These are phyloP conservation scores for Pseudocercospora cruenta DNA, from an alignment of 2,329 filamentous ascomycete genomes.

Conservation along the genomic window DNA sequence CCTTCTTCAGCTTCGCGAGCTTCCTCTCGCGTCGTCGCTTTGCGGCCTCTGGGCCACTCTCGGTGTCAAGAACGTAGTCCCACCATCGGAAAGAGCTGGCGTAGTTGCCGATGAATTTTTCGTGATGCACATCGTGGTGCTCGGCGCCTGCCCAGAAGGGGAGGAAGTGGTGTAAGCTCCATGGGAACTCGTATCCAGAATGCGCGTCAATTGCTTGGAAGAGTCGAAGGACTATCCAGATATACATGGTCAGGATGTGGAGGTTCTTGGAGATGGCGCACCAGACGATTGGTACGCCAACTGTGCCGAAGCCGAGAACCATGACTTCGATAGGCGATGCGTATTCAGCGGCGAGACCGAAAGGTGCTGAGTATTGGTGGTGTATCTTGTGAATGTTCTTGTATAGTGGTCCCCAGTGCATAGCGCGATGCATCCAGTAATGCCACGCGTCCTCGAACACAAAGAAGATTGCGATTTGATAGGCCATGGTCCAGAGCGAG, in stretches of 20 bases:
- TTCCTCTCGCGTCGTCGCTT: conserved; percentile 82
- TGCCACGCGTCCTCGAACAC: conserved; percentile 97
- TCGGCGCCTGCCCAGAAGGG: conserved; percentile 98
- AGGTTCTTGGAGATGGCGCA: conserved; percentile 81
- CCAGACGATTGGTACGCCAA: conserved; percentile 82
- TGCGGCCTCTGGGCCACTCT: conserved; percentile 84
- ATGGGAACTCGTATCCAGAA: conserved; percentile 97
- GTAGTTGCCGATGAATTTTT: conserved; percentile 98
- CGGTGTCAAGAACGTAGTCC: conserved; percentile 92
- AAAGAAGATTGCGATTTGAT: conserved; percentile 93
- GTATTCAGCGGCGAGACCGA: conserved; percentile 95
- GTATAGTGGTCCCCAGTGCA: conserved; percentile 96
- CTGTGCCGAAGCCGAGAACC: conserved; percentile 85
- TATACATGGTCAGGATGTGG: conserved; percentile 96
- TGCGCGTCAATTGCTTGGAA: conserved; percentile 98
- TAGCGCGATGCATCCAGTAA: conserved; percentile 90
- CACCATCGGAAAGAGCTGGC: conserved; percentile 98
- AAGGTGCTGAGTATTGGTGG: conserved; percentile 97
- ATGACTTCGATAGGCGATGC: conserved; percentile 97
- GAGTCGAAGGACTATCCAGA: conserved; percentile 89
- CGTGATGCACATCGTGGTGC: conserved; percentile 96
- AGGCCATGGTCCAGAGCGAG: conserved; percentile 78
- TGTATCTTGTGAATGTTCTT: conserved; percentile 98
- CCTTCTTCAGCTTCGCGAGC: conserved; percentile 71
- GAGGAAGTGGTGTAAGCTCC: conserved; percentile 91